Percentiles rank a stretch among this genome's conserved stretches.
These are phyloP conservation scores for Cyclocybe cylindracea DNA, from an alignment of 768 basidiomycete genomes.

Conservation along the genomic window DNA sequence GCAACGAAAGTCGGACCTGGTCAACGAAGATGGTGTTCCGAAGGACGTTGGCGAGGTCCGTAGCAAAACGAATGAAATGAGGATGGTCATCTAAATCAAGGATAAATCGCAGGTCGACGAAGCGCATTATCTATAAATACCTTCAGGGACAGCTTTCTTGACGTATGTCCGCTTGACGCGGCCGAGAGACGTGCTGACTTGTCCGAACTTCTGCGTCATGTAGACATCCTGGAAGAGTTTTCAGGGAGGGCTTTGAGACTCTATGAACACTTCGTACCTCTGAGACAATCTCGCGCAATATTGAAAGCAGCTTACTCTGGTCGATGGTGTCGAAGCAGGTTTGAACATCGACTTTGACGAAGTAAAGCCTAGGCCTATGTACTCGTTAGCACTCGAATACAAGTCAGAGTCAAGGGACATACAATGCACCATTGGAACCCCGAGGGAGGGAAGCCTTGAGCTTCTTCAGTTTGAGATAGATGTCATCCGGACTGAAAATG, in stretches of 20 bases:
- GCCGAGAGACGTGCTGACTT: constrained; percentile 57
- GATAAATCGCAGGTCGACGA: neutral
- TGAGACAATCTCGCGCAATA: constrained; percentile 71
- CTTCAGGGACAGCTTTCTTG: constrained; percentile 67
- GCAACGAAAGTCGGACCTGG: constrained; percentile 51
- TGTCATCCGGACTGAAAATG: constrained; percentile 80
- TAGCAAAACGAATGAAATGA: constrained; percentile 72
- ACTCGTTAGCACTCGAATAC: neutral
- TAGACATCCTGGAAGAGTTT: constrained; percentile 60
- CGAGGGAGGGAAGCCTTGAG: constrained; percentile 59
- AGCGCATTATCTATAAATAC: constrained; percentile 30
- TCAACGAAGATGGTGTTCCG: constrained; percentile 86
- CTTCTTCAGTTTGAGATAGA: constrained; percentile 71
- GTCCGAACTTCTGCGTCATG: constrained; percentile 68
- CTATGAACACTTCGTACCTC: constrained; percentile 46
- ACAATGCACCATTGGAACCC: constrained; percentile 53
- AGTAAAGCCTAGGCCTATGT: constrained; percentile 84
- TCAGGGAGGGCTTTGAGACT: neutral
- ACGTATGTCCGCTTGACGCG: constrained; percentile 58
- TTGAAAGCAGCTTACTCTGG: constrained; percentile 79
- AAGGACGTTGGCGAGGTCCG: constrained; percentile 62
- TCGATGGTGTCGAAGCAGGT: constrained; percentile 97
- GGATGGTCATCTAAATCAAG: constrained; percentile 64
- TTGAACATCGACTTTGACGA: constrained; percentile 95
- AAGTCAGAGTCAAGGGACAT: constrained; percentile 5